phyloP scores from a whole-genome alignment of 78 protist genomes.

The Pigoraptor vietnamica region DNA sequence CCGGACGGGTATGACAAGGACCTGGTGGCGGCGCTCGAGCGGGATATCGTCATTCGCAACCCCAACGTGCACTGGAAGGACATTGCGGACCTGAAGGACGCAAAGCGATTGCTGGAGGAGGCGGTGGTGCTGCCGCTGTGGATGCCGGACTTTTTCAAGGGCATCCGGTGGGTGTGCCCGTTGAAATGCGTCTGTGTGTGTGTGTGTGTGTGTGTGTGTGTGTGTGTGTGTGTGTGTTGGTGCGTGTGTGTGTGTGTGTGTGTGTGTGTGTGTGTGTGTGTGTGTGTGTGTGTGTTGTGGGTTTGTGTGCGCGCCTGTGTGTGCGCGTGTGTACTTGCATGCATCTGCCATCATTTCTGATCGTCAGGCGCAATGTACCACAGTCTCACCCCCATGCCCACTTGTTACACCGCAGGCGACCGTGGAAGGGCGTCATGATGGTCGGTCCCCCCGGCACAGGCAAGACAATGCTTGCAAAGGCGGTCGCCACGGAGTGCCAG shows the following conservation, averaged over 20 bases:
- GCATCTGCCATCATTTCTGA: no score
- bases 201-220: neutral
- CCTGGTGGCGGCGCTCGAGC: slow-evolving; percentile 43
- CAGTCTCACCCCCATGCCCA: no score
- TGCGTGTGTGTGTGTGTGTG: no score
- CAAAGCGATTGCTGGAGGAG: slow-evolving; percentile 53
- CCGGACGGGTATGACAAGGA: slow-evolving; percentile 24
- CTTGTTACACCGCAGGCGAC: slow-evolving; percentile 30
- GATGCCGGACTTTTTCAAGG: slow-evolving; percentile 45
- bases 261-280: no score
- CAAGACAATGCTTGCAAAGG: slow-evolving; percentile 87
- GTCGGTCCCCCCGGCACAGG: slow-evolving; percentile 92
- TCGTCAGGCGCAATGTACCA: no score
- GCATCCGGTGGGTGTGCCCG: neutral
- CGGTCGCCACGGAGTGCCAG: slow-evolving; percentile 79
- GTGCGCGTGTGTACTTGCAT: no score
- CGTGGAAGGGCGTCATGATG: slow-evolving; percentile 84
- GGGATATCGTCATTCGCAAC: slow-evolving; percentile 37
- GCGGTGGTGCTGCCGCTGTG: neutral
- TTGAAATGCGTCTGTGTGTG: neutral
- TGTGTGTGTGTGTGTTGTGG: no score
- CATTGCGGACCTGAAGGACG: slow-evolving; percentile 64
- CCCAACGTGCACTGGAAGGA: slow-evolving; percentile 62
- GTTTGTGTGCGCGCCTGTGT: no score
- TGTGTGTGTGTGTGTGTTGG: neutral